Base-by-base conservation (phyloP, 2,329 filamentous ascomycete species). In the Venturia aucupariae region DNA sequence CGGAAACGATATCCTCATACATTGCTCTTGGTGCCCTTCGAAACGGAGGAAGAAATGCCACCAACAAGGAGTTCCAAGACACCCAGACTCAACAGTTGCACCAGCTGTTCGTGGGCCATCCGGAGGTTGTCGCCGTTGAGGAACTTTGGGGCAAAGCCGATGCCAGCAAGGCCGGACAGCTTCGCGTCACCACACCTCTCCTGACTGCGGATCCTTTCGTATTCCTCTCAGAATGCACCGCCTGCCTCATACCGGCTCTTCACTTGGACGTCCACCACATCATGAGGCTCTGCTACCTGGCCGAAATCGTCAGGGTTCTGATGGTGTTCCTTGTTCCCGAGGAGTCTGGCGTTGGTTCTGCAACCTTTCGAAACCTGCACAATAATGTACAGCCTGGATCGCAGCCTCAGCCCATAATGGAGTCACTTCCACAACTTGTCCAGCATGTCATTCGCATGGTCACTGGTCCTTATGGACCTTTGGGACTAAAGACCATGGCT, bases 1-100 rank as follows among this genome's bases (percentile, higher is more conserved):
- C 90, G 1, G 94, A 97, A 77, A 97, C 92, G 1, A 89, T 90
- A 0, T 85, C 89, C 38, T 92, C 92, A 0, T 97, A 94, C 74
- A 83, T 92, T 64, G 84, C 90, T 1, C 81, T 96, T 65, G 90
- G 90, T 1, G 85, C 86, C 4, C 81, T 93, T 51, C 82, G 85
- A 61, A 80, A 82, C 24, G 80, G 78, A 3, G 81, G 83, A 0
- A 65, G 68, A 8, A 87, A 84, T 67, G 81, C 80, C 66, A 84
- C 90, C 15, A 82, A 84, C 60, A 77, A 77, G 59, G 90, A 94
- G 71, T 90, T 90, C 65, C 79, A 81, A 57, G 86, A 89, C 66
- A 87, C 77, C 66, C 81, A 88, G 70, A 84, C 88, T 67, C 81
- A 86, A 59, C 90, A 95, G 73, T 82, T 92, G 67, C 86, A 83